Evolutionary conservation across 768 basidiomycete genomes (phyloP), one percentile per base, ranked within the genome.

Genomic region (Podaxis rugospora): DNA sequence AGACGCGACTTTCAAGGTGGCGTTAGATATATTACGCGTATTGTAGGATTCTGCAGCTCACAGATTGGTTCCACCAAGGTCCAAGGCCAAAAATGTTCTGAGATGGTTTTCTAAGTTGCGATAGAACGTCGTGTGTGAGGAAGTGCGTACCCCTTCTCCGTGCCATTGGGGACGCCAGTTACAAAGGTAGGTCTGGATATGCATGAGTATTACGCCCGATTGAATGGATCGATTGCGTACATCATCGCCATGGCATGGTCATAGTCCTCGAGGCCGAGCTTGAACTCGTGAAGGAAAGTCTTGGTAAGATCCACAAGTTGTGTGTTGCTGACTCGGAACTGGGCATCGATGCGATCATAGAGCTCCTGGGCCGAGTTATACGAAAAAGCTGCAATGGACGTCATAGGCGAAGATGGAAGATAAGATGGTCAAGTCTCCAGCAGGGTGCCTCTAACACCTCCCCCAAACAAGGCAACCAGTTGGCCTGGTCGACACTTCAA

Each of bases 41-140:
- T 37, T 50, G 6, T 5, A 1, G 25, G 49, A 53, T 40, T 25
- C 10, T 47, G 25, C 14, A 36, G 79, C 90, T 71, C 74, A 97
- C 91, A 99, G 82, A 71, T 99, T 99, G 23, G 97, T 99, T 59
- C 97, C 97, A 42, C 97, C 97, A 18, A 99, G 84, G 78, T 99
- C 96, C 18, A 98, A 82, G 3, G 97, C 95, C 56, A 98, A 85
- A 75, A 97, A 99, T 5, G 94, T 96, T 49, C 95, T 97, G 67
- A 52, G 54, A 54, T 59, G 53, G 71, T n/a, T 23, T 57, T 42
- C 28, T 64, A 55, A 59, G 63, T 55, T 21, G 59, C 44, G 46
- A 59, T 18, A 27, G 42, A 25, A 40, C 28, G 36, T 37, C 55
- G 56, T 59, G 57, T 56, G 56, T n/a, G 36, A 64, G 44, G 18